phyloP scores from a whole-genome alignment of 2,329 filamentous ascomycete species.

The Aspergillus sojae region DNA sequence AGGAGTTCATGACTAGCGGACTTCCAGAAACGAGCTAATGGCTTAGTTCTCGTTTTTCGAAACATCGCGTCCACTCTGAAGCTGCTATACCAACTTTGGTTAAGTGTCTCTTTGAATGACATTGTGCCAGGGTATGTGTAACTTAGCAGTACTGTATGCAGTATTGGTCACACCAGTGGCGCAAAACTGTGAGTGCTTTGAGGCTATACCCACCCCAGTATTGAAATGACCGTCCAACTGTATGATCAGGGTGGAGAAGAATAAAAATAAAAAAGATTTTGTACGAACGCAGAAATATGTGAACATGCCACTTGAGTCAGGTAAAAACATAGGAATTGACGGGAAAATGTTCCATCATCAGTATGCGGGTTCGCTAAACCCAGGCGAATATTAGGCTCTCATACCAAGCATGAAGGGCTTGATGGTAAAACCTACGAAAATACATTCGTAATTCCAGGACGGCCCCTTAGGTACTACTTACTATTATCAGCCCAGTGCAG shows the following conservation, averaged over 20 bases:
- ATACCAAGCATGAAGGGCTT: not conserved
- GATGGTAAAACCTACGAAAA: not conserved
- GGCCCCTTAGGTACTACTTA: too few species aligned
- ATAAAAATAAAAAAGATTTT: not conserved
- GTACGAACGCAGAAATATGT: constrained; percentile 2
- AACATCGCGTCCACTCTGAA: not conserved
- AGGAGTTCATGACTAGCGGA: constrained; percentile 15
- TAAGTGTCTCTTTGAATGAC: constrained; percentile 3
- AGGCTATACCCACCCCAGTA: not conserved
- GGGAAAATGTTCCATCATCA: constrained; percentile 18
- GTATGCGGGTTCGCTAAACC: not conserved
- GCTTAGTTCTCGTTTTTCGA: constrained; percentile 5
- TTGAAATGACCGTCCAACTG: constrained; percentile 8
- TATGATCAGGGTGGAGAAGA: constrained; percentile 2
- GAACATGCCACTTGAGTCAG: constrained; percentile 7
- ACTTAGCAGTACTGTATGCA: not conserved
- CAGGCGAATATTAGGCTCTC: not conserved
- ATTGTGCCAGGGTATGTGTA: not conserved
- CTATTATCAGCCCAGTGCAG: too few species aligned
- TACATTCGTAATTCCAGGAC: not conserved
- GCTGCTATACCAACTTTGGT: not conserved
- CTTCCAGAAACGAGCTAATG: constrained; percentile 25
- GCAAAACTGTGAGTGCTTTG: not conserved
- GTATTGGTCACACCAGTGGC: not conserved
- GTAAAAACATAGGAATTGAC: not conserved